These are phyloP conservation scores for Alternaria sp. DNA, from an alignment of 2,329 filamentous ascomycete species.

Conservation along the genomic window DNA sequence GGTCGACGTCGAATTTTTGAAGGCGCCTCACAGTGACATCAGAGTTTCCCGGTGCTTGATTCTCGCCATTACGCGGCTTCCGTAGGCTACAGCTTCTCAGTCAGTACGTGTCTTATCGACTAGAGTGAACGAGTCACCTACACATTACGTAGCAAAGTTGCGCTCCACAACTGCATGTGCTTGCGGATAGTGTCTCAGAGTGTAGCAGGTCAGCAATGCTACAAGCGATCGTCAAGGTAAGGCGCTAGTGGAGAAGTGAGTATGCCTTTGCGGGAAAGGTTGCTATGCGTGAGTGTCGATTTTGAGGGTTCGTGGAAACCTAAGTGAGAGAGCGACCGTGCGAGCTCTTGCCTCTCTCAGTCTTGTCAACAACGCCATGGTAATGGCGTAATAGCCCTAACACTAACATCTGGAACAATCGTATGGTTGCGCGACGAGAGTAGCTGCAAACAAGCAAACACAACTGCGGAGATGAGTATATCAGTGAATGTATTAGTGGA, in stretches of 20 bases:
- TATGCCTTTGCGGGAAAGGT: too few species aligned
- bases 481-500: slow-evolving; percentile 7
- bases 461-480: background rate
- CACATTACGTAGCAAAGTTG: background rate
- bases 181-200: background rate
- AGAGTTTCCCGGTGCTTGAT: background rate
- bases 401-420: background rate
- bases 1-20: background rate
- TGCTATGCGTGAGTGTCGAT: too few species aligned
- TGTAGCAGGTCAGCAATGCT: background rate
- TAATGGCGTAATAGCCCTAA: background rate
- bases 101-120: background rate
- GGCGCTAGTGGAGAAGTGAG: background rate
- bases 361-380: background rate
- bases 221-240: background rate
- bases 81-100: rapidly evolving
- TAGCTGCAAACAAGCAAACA: background rate
- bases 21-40: background rate
- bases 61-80: background rate
- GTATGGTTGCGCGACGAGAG: background rate
- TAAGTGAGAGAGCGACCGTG: background rate
- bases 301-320: too few species aligned
- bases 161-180: background rate
- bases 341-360: background rate
- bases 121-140: background rate